Evolutionary conservation across 2,329 filamentous ascomycete genomes (phyloP).

Genomic region (Monilinia polystroma): DNA sequence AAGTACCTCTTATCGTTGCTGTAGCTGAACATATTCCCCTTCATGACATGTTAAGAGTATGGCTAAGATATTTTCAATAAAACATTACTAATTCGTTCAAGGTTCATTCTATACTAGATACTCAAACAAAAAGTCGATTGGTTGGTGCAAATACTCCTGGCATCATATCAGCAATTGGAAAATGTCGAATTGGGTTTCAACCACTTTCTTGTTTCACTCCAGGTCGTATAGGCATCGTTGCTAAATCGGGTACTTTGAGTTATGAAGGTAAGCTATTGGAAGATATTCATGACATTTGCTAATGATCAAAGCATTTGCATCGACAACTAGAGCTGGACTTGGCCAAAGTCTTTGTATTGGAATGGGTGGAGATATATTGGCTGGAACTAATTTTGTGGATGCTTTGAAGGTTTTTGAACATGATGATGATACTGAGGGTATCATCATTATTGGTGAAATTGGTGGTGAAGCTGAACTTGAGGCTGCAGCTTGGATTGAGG

Average conservation of each 20-base stretch:
- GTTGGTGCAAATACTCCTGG: constrained; percentile 73
- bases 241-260: constrained; percentile 71
- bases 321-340: constrained; percentile 65
- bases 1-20: constrained; percentile 72
- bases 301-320: constrained; percentile 56
- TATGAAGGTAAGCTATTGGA: constrained; percentile 54
- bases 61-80: constrained; percentile 27
- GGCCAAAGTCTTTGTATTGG: constrained; percentile 73
- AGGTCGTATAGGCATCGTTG: constrained; percentile 67
- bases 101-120: constrained; percentile 67
- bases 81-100: constrained; percentile 36
- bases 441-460: constrained; percentile 66
- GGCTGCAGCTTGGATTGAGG: constrained; percentile 70
- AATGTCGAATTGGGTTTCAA: constrained; percentile 72
- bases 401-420: constrained; percentile 64
- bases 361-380: constrained; percentile 70
- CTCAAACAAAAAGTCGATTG: constrained; percentile 66
- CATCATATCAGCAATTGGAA: constrained; percentile 69
- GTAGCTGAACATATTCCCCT: constrained; percentile 75
- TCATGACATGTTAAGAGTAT: constrained; percentile 67
- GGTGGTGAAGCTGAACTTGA: constrained; percentile 65
- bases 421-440: constrained; percentile 65
- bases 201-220: constrained; percentile 70
- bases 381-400: constrained; percentile 73
- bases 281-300: constrained; percentile 2